These are phyloP conservation scores for Rhodotorula mucilaginosa DNA, from an alignment of 1,284 basidiomycete species.

Conservation along the genomic window DNA sequence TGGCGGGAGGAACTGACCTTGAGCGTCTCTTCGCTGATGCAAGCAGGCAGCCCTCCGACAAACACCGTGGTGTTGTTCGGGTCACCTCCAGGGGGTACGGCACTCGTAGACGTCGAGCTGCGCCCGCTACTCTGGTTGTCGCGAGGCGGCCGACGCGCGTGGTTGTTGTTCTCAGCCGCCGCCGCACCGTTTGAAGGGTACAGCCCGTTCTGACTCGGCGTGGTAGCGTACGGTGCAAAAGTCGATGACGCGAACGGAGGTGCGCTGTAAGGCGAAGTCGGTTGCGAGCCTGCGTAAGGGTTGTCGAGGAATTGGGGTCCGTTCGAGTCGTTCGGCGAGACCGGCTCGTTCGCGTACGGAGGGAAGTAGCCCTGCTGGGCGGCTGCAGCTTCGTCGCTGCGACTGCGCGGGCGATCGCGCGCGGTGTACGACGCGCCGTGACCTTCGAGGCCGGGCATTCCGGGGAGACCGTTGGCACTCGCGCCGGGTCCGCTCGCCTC, in stretches of 20 bases:
- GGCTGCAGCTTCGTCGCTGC: constrained; percentile 9
- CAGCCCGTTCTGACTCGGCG: neutral
- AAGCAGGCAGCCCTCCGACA: constrained; percentile 77
- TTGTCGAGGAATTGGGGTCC: neutral
- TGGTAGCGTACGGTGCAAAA: neutral
- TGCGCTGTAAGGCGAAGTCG: constrained; percentile 1
- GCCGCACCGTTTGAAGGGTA: neutral
- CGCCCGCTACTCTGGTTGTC: neutral
- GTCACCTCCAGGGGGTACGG: constrained; percentile 64
- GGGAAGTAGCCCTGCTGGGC: constrained; percentile 28
- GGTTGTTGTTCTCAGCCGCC: neutral
- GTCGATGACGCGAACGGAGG: neutral
- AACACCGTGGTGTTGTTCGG: constrained; percentile 91
- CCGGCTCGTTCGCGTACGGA: constrained; percentile 13
- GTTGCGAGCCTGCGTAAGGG: constrained; percentile 2
- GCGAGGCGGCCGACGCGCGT: neutral
- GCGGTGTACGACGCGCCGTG: neutral
- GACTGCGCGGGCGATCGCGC: constrained; percentile 23
- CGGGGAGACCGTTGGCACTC: constrained; percentile 10
- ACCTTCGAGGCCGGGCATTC: neutral
- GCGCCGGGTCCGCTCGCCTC: constrained; percentile 62
- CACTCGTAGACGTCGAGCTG: constrained; percentile 43
- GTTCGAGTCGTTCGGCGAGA: neutral
- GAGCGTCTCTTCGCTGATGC: constrained; percentile 82
- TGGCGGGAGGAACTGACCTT: constrained; percentile 51